Evolutionary conservation across 2,329 filamentous ascomycete genomes (phyloP).

Genomic region (Raffaelea ambrosiae): DNA sequence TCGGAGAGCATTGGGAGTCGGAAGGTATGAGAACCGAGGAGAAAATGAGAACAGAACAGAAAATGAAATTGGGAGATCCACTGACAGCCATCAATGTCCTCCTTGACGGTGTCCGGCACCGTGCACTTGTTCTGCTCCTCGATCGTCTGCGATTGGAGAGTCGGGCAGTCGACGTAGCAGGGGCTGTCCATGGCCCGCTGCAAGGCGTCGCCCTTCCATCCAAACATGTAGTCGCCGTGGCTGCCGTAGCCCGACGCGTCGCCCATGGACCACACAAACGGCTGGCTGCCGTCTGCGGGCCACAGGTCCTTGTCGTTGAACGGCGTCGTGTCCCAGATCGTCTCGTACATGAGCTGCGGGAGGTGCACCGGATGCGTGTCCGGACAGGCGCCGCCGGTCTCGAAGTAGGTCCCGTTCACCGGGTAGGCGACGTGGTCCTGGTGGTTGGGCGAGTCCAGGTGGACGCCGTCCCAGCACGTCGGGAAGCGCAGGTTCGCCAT

Average conservation of each 20-base stretch:
- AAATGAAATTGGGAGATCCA: too few relatives aligned
- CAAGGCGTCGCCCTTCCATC: conserved; percentile 10
- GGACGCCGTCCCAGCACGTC: conserved; percentile 42
- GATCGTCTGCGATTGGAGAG: conserved; percentile 2
- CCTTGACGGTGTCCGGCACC: not conserved
- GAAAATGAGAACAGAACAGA: too few relatives aligned
- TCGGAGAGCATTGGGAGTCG: too few relatives aligned
- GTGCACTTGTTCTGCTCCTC: conserved; percentile 1
- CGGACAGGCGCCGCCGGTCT: conserved; percentile 5
- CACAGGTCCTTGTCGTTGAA: conserved; percentile 10
- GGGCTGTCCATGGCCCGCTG: conserved; percentile 6
- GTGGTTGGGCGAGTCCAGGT: conserved; percentile 25
- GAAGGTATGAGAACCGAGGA: too few relatives aligned
- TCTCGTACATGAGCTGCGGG: conserved; percentile 10
- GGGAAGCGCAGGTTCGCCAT: conserved; percentile 35
- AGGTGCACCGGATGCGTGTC: conserved; percentile 5
- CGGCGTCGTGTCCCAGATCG: conserved; percentile 9
- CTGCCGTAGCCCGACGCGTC: conserved; percentile 8
- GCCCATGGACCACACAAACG: conserved; percentile 10
- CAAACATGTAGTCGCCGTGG: conserved; percentile 10
- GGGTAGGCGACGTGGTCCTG: conserved; percentile 10
- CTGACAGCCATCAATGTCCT: conserved; percentile 2
- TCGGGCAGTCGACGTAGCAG: conserved; percentile 3
- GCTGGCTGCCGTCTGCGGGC: conserved; percentile 8
- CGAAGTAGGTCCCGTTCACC: too few relatives aligned